A percentile compares a stretch with the other conserved stretches of the same genome.
Evolutionary conservation across 257 asterid genomes (phyloP).

Genomic region (Solanum ossicruentum): DNA sequence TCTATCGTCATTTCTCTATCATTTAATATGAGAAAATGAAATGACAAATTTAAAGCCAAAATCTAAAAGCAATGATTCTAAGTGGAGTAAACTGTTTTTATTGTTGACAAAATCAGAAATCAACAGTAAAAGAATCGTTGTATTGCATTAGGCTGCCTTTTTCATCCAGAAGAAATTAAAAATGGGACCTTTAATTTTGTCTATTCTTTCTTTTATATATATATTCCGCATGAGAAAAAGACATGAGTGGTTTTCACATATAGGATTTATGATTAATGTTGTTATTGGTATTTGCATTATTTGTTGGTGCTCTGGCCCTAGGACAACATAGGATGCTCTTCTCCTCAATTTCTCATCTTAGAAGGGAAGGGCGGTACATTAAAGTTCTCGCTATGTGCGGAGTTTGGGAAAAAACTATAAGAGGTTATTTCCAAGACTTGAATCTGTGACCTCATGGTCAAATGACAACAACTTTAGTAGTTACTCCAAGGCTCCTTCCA

Average conservation of each 20-base stretch:
- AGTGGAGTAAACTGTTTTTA: conserved; percentile 11
- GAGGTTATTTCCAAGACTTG: too few species aligned
- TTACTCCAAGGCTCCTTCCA: not conserved
- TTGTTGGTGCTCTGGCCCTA: not conserved
- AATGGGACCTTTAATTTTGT: not conserved
- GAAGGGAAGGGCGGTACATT: too few species aligned
- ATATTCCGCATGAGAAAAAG: conserved; percentile 1
- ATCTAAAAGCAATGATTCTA: not conserved
- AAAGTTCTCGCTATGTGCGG: too few species aligned
- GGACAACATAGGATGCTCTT: conserved; percentile 11
- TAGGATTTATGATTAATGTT: not conserved
- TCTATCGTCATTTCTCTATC: not conserved
- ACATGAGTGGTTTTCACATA: conserved; percentile 5
- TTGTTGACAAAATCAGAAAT: not conserved
- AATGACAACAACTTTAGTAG: too few species aligned
- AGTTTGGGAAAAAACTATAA: too few species aligned
- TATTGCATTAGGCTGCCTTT: not conserved
- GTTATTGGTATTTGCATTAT: conserved; percentile 1
- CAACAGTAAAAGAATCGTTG: not conserved
- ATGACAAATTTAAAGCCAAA: not conserved
- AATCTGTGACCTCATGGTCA: rapidly evolving
- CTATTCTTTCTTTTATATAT: not conserved
- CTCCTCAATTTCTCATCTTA: not conserved
- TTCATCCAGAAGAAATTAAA: conserved; percentile 1
- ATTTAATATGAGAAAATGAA: not conserved